Evolutionary conservation across 2,329 filamentous ascomycete species (phyloP).

Genomic region (Orbilia oligospora): DNA sequence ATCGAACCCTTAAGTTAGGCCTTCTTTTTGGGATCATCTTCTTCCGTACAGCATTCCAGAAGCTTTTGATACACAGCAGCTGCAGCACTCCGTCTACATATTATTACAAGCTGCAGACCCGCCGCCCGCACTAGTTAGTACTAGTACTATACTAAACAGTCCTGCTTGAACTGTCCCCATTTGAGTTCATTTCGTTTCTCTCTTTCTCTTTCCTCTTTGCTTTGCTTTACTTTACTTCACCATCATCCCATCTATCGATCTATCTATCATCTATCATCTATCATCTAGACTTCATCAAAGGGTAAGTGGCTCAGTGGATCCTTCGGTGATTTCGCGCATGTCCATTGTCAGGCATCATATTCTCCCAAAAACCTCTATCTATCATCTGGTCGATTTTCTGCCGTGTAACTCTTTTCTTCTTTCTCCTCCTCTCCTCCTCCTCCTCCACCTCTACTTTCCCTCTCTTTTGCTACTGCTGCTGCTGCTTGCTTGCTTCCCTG

Average conservation of each 20-base stretch:
- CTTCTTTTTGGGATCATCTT: constrained; percentile 7
- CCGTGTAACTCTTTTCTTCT: not conserved
- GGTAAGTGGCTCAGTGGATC: not conserved
- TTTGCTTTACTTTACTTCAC: not conserved
- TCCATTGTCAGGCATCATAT: constrained; percentile 17
- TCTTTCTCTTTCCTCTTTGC: not conserved
- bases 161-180: constrained; percentile 10
- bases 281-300: not conserved
- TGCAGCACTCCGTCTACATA: constrained; percentile 15
- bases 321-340: constrained; percentile 25
- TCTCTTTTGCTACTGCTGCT: not conserved
- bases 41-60: constrained; percentile 38
- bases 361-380: not conserved
- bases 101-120: not conserved
- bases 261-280: not conserved
- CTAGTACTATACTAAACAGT: not conserved
- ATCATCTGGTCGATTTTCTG: constrained; percentile 1
- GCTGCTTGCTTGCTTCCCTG: not conserved
- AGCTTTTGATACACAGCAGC: constrained; percentile 28
- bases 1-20: not conserved
- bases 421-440: too few species aligned
- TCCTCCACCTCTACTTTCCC: not conserved
- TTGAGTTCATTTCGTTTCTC: constrained; percentile 42
- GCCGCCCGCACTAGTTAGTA: constrained; percentile 8
- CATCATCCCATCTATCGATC: constrained; percentile 2